Evolutionary conservation across 192 early-diverging fungal genomes (phyloP), one percentile per base, ranked within the genome.

Genomic region (Jimgerdemannia lactiflua): DNA sequence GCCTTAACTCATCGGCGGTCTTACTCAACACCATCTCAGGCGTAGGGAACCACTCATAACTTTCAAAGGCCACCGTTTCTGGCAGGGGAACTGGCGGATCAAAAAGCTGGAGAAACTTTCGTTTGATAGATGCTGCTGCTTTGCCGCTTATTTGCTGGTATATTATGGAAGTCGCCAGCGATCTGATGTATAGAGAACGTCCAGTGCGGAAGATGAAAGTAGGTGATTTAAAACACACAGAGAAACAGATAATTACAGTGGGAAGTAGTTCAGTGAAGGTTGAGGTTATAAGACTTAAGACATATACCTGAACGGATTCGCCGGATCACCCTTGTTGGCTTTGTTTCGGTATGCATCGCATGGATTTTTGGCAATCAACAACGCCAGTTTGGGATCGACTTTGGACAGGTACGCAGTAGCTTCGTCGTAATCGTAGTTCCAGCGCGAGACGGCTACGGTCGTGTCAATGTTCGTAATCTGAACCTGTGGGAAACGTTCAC

Each of bases 61-160:
- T 39, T 4, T 71, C 66, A 71, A 68, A 69, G 14, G 63, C 1
- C 17, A 40, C 39, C 3, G 44, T 41, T 41, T 80, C 80, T 6
- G 79, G 75, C 40, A 70, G 19, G 43, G 72, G 76, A 39, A 78
- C 80, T 11, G 76, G 76, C 19, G 73, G 71, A n/a, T 85, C 83
- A 65, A 88, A 92, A 7, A 84, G 77, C 20, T 76, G 78, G 39
- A 94, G 54, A 64, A 92, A 92, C 65, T 84, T 70, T 2, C 81
- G 71, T 9, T 81, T 71, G 73, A 94, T 94, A 4, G 91, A 77
- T 4, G 81, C 77, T 2, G 91, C 91, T 4, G 91, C 93, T 49
- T 87, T 90, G 18, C 93, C 93, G 14, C 83, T 81, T 29, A 94
- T 82, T 82, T 94, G 92, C 78, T 94, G 92, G 73, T 88, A 92